Evolutionary conservation across 768 basidiomycete species (phyloP).

Genomic region (Gymnopilus dilepis): DNA sequence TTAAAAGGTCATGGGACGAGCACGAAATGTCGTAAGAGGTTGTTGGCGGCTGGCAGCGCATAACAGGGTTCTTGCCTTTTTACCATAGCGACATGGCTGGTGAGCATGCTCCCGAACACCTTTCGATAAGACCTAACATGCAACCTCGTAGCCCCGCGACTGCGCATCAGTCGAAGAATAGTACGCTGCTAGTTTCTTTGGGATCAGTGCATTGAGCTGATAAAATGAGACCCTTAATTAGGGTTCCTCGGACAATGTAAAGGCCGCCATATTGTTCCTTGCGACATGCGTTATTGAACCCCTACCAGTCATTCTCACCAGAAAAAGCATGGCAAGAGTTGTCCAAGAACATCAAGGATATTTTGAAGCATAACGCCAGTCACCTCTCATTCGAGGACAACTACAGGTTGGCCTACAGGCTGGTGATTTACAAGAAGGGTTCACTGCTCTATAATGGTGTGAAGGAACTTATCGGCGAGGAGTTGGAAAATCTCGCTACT

Average conservation of each 20-base stretch:
- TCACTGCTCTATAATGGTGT: constrained; percentile 88
- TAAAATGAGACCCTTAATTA: constrained; percentile 23
- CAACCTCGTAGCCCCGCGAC: constrained; percentile 33
- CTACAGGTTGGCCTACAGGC: constrained; percentile 92
- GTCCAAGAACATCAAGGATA: constrained; percentile 87
- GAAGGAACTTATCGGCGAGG: constrained; percentile 74
- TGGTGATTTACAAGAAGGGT: constrained; percentile 88
- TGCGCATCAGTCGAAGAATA: constrained; percentile 46
- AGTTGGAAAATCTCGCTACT: constrained; percentile 80
- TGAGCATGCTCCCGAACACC: background rate
- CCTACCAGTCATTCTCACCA: too few species aligned
- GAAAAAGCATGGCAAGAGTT: constrained; percentile 86
- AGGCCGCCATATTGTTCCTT: too few species aligned
- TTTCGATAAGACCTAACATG: background rate
- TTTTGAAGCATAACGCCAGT: constrained; percentile 91
- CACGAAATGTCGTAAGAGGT: too few species aligned
- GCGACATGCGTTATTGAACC: too few species aligned
- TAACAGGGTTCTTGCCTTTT: too few species aligned
- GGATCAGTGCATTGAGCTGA: constrained; percentile 2
- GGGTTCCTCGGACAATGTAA: too few species aligned
- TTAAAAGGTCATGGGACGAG: too few species aligned
- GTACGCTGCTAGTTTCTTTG: constrained; percentile 37
- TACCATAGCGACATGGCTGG: constrained; percentile 3
- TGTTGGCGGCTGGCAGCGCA: too few species aligned
- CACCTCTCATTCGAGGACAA: constrained; percentile 82